Evolutionary conservation across 2,329 filamentous ascomycete species (phyloP).

Genomic region (Eutypa lata): DNA sequence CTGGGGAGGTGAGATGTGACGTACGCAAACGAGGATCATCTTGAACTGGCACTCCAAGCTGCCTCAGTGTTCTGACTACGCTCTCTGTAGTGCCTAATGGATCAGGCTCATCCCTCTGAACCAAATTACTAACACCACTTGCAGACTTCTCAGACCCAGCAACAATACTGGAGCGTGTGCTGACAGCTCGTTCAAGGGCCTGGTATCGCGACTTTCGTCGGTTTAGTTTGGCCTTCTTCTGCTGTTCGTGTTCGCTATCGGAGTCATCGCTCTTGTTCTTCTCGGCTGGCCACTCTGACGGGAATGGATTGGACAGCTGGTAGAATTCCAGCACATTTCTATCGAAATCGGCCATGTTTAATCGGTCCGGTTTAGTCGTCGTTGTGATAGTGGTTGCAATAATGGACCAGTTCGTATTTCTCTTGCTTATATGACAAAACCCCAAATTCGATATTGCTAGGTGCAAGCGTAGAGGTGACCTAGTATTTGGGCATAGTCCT

Average conservation of each 20-base stretch:
- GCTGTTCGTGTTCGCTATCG: slow-evolving; percentile 54
- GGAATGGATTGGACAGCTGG: slow-evolving; percentile 74
- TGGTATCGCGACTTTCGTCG: slow-evolving; percentile 78
- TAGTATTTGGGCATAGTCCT: too few relatives aligned
- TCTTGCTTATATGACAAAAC: too few relatives aligned
- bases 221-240: slow-evolving; percentile 46
- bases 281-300: slow-evolving; percentile 81
- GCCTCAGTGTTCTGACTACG: slow-evolving; percentile 75
- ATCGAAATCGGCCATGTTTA: slow-evolving; percentile 66
- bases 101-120: slow-evolving; percentile 90
- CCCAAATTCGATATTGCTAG: too few relatives aligned
- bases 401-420: too few relatives aligned
- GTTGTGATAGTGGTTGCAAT: too few relatives aligned
- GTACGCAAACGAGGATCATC: slow-evolving; percentile 75
- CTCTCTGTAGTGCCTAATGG: slow-evolving; percentile 85
- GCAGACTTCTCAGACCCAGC: slow-evolving; percentile 66
- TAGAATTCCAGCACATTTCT: slow-evolving; percentile 84
- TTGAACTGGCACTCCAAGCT: slow-evolving; percentile 75
- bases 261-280: slow-evolving; percentile 64
- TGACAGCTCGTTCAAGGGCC: slow-evolving; percentile 73
- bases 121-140: slow-evolving; percentile 67
- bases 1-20: slow-evolving; percentile 29
- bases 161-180: slow-evolving; percentile 63
- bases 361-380: background rate
- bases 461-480: background rate